phyloP scores from a whole-genome alignment of 805 yeast species.

The Saccharomyces eubayanus region DNA sequence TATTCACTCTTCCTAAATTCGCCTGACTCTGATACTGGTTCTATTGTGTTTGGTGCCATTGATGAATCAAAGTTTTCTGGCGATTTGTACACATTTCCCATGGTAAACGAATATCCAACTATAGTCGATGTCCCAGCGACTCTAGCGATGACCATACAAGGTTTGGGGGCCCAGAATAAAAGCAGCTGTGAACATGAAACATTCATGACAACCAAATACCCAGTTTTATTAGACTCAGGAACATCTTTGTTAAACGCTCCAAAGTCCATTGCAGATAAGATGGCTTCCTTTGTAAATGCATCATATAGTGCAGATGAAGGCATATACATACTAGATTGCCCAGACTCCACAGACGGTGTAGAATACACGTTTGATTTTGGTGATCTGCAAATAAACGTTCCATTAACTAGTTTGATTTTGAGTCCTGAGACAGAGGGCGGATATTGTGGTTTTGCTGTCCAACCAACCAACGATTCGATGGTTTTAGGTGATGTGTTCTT shows the following conservation, averaged over 20 bases:
- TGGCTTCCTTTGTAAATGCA: slow-evolving; percentile 30
- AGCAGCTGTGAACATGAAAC: slow-evolving; percentile 13
- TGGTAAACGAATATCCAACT: slow-evolving; percentile 36
- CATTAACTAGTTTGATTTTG: slow-evolving; percentile 32
- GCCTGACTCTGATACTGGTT: slow-evolving; percentile 34
- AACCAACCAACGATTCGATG: slow-evolving; percentile 29
- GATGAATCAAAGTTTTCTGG: slow-evolving; percentile 51
- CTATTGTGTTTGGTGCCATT: slow-evolving; percentile 56
- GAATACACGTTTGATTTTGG: slow-evolving; percentile 41
- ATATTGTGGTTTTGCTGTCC: slow-evolving; percentile 40
- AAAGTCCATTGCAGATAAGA: slow-evolving; percentile 21
- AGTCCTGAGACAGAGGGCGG: slow-evolving; percentile 19
- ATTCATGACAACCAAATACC: slow-evolving; percentile 18
- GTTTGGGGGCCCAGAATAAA: slow-evolving; percentile 27
- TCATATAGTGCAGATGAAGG: slow-evolving; percentile 31
- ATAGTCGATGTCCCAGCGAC: slow-evolving; percentile 30
- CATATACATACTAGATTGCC: slow-evolving; percentile 38
- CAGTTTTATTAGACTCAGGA: slow-evolving; percentile 51
- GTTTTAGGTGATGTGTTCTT: slow-evolving; percentile 49
- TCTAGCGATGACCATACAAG: slow-evolving; percentile 42
- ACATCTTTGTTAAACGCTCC: slow-evolving; percentile 46
- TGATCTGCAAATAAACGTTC: slow-evolving; percentile 47
- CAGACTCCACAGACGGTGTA: slow-evolving; percentile 18
- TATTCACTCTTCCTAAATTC: slow-evolving; percentile 52
- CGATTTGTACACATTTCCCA: slow-evolving; percentile 37